A percentile compares a stretch with the other conserved stretches of the same genome.
These are phyloP conservation scores for Sclerotinia spermophila DNA, from an alignment of 2,329 filamentous ascomycete species.

Conservation along the genomic window DNA sequence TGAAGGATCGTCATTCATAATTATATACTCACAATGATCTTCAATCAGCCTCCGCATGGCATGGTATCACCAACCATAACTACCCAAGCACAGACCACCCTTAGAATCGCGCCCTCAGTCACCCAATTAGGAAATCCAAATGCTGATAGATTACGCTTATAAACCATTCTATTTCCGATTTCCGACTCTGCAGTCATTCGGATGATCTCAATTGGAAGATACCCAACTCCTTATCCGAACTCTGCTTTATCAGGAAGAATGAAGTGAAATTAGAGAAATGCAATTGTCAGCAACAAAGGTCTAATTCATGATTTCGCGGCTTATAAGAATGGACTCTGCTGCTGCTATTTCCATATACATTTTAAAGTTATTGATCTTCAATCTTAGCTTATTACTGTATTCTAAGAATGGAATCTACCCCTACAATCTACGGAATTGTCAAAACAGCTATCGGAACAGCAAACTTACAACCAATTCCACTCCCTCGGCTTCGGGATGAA, in stretches of 20 bases:
- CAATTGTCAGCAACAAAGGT: neutral
- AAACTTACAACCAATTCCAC: neutral
- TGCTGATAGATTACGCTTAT: neutral
- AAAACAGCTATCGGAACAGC: neutral
- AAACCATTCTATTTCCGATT: neutral
- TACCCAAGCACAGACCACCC: neutral
- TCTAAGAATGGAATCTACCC: neutral
- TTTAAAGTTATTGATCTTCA: neutral
- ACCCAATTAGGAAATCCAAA: neutral
- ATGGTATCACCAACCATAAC: neutral
- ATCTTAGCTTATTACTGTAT: neutral
- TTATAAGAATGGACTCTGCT: neutral
- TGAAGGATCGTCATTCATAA: too few species aligned
- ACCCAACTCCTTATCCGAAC: neutral
- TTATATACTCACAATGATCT: too few species aligned
- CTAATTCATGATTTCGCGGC: neutral
- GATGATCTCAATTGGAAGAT: neutral
- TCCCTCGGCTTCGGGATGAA: neutral
- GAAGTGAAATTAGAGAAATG: neutral
- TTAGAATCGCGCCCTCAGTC: neutral
- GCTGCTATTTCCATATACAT: neutral
- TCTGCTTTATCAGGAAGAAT: neutral
- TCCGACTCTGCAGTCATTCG: neutral
- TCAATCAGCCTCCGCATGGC: neutral
- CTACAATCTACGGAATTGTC: neutral